Evolutionary conservation across 1,139 yeast species (phyloP).

Genomic region (Candida tetrigidarum): DNA sequence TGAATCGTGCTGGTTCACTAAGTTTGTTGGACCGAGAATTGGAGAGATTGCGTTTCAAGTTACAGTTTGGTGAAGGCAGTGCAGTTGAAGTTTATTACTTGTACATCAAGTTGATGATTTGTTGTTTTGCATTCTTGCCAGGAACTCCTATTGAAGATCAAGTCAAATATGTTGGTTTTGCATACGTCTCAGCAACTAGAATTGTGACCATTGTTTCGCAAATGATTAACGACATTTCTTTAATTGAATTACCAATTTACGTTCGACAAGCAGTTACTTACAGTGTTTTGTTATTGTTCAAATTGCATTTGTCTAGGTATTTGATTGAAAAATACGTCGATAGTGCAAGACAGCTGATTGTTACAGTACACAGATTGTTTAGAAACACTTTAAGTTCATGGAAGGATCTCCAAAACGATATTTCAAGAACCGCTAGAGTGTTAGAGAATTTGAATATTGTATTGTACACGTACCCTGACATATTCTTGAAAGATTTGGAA

Average conservation of each 20-base stretch:
- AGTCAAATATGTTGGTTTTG: conserved; percentile 80
- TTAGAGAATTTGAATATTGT: conserved; percentile 89
- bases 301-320: conserved; percentile 80
- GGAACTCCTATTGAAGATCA: conserved; percentile 91
- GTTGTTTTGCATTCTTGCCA: conserved; percentile 90
- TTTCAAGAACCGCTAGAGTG: conserved; percentile 91
- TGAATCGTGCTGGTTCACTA: conserved; percentile 79
- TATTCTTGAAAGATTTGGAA: conserved; percentile 46
- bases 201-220: conserved; percentile 79
- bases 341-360: conserved; percentile 90
- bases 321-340: conserved; percentile 79
- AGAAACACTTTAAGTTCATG: conserved; percentile 90
- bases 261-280: conserved; percentile 84
- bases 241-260: conserved; percentile 86
- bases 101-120: conserved; percentile 79
- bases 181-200: conserved; percentile 81
- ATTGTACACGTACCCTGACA: conserved; percentile 83
- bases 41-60: conserved; percentile 66
- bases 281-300: conserved; percentile 79
- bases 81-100: conserved; percentile 78
- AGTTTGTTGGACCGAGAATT: conserved; percentile 78
- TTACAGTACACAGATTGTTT: conserved; percentile 85
- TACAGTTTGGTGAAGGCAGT: conserved; percentile 64
- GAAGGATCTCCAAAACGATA: conserved; percentile 90
- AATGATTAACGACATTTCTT: conserved; percentile 63